Percentiles rank a stretch among this genome's conserved stretches.
These are phyloP conservation scores for Leonotis leonurus DNA, from an alignment of 257 asterid genomes.

Conservation along the genomic window DNA sequence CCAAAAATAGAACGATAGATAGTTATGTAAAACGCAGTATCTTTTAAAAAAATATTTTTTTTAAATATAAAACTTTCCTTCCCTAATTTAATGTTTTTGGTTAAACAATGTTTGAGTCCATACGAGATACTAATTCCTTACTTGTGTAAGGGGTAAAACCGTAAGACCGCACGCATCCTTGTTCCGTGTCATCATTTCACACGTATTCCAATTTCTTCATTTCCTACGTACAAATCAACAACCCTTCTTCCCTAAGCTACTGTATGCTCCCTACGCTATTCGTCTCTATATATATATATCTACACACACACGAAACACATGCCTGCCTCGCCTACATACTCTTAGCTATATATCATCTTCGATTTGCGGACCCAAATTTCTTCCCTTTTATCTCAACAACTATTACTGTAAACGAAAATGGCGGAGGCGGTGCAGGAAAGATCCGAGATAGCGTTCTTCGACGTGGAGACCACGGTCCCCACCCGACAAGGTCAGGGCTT, in stretches of 20 bases:
- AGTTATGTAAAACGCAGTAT: no score
- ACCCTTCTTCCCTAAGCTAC: slow-evolving; percentile 26
- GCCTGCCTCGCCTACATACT: background rate
- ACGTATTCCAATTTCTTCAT: slow-evolving; percentile 21
- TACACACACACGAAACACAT: background rate
- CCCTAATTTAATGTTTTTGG: no score
- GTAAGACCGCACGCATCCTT: slow-evolving; percentile 27
- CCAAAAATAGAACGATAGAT: no score
- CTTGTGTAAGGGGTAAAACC: slow-evolving; percentile 11
- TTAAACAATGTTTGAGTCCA: no score
- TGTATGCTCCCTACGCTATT: background rate
- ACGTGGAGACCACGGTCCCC: slow-evolving; percentile 85
- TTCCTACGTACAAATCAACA: background rate
- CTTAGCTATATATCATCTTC: background rate
- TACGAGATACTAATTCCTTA: background rate
- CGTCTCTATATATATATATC: background rate
- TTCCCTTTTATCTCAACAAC: background rate
- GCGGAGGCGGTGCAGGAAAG: slow-evolving; percentile 31
- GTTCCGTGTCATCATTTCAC: slow-evolving; percentile 23
- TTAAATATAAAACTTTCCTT: no score
- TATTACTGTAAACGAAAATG: background rate
- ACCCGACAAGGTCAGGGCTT: slow-evolving; percentile 62
- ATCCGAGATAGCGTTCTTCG: slow-evolving; percentile 87
- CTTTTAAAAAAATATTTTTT: no score
- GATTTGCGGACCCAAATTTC: background rate